These are phyloP conservation scores for Colletotrichum australisinense DNA, from an alignment of 2,329 filamentous ascomycete genomes.

Conservation along the genomic window DNA sequence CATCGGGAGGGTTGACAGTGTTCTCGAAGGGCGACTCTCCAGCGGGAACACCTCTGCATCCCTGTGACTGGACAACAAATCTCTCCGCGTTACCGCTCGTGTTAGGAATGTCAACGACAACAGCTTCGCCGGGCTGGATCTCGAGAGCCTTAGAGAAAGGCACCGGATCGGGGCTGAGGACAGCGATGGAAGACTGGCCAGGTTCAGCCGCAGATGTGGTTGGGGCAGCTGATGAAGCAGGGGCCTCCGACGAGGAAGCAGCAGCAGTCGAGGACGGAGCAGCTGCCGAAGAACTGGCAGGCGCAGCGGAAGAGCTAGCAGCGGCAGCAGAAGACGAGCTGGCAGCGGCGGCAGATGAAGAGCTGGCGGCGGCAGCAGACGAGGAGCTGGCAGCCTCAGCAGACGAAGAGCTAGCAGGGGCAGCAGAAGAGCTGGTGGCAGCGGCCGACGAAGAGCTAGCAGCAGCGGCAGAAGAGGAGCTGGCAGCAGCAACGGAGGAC, in stretches of 20 bases:
- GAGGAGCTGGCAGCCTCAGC: not conserved
- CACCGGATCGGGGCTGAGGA: not conserved
- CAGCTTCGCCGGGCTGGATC: slow-evolving; percentile 11
- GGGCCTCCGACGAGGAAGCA: not conserved
- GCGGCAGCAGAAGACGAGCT: not conserved
- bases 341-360: not conserved
- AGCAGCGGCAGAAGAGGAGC: not conserved
- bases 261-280: not conserved
- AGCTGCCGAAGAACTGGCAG: not conserved
- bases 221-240: not conserved
- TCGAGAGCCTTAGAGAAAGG: not conserved
- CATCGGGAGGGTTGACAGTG: not conserved
- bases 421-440: not conserved
- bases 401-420: not conserved
- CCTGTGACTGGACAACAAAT: not conserved
- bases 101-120: not conserved
- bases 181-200: not conserved
- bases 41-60: slow-evolving; percentile 16
- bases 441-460: not conserved
- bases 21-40: slow-evolving; percentile 20
- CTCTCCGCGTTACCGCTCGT: not conserved
- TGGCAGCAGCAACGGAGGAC: not conserved
- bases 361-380: not conserved
- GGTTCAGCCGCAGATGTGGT: not conserved
- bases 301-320: not conserved